Percentiles rank a stretch among this genome's conserved stretches.
These are phyloP conservation scores for Lodderomyces parapsilosis DNA, from an alignment of 1,139 yeast genomes.

Conservation along the genomic window DNA sequence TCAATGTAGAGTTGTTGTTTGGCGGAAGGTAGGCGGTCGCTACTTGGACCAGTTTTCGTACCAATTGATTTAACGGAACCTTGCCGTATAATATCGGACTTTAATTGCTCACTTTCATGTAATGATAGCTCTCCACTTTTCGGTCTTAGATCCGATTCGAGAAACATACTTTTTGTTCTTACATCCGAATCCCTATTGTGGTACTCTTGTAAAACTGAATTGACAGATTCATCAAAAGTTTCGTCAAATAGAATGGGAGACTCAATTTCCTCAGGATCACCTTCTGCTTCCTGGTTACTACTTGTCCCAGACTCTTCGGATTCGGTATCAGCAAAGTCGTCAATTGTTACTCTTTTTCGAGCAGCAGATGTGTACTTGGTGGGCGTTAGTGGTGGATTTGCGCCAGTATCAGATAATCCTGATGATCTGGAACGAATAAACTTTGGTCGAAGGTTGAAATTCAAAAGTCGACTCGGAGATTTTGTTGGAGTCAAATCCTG, in stretches of 20 bases:
- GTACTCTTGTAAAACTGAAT: conserved; percentile 34
- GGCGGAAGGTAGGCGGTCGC: neutral
- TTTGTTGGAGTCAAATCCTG: conserved; percentile 14
- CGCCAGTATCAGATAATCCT: conserved; percentile 9
- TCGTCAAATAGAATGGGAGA: conserved; percentile 13
- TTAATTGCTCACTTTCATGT: conserved; percentile 5
- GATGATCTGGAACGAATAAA: conserved; percentile 25
- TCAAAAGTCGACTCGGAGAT: conserved; percentile 13
- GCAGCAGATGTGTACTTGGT: neutral
- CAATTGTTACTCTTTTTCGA: conserved; percentile 22
- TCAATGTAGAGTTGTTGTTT: conserved; percentile 1
- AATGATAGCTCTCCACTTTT: conserved; percentile 5
- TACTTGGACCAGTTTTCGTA: neutral
- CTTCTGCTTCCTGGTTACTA: neutral
- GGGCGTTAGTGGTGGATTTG: conserved; percentile 2
- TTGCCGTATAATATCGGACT: conserved; percentile 8
- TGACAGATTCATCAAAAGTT: conserved; percentile 27
- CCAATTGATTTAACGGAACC: conserved; percentile 7
- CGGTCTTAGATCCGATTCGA: conserved; percentile 17
- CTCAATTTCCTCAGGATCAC: neutral
- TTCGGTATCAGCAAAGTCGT: conserved; percentile 44
- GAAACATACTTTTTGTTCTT: conserved; percentile 33
- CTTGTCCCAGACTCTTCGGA: conserved; percentile 18
- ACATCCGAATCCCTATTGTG: conserved; percentile 15
- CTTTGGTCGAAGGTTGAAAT: conserved; percentile 20